Base-by-base conservation (phyloP, 2,329 filamentous ascomycete species). In the Hypoxylon sp. region DNA sequence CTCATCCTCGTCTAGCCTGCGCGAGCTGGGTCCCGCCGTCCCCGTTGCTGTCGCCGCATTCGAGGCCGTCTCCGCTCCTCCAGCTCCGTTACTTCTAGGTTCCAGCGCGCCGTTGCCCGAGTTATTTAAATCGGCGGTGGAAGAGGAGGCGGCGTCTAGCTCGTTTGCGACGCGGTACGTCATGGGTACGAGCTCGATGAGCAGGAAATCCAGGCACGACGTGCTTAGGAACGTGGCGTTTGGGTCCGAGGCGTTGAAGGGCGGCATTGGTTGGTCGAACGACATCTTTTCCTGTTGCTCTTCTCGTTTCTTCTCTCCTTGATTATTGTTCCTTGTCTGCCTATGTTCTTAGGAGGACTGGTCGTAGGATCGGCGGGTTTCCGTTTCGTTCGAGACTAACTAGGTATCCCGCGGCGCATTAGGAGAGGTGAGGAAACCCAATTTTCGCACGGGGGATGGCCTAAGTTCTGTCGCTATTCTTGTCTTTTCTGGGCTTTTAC, bases 111-210 rank as follows among this genome's bases (percentile, higher is more conserved):
- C 25, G 32, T 21, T 25, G 9, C 13, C 21, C 13, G 14, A 2
- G 10, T 5, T 19, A 19, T 14, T 46, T 21, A 14, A 74, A 32
- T 30, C 67, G 60, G 75, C 55, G 21, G 67, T 59, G 10, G 72
- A 30, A 9, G 63, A 70, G 45, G 75, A 73, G 65, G 84, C 79
- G 30, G 81, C 82, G 64, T 89, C 88, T 3, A 93, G 85, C 76
- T 96, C 91, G 76, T 90, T 88, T 21, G 93, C 90, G 68, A 98
- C 86, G 71, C 96, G 90, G 80, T 97, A 93, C 4, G 95, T 93
- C 84, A 98, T 91, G 41, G 96, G 96, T 14, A 99, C 96, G 60
- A 99, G 89, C 83, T 99, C 96, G 78, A 98, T 98, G 74, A 99
- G 88, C 62, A 99, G 88, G 74, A 99, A 91, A 81, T 99, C 96